Conservation (phyloP, 169 alveolate genomes). For the Cryptosporidium meleagridis region DNA sequence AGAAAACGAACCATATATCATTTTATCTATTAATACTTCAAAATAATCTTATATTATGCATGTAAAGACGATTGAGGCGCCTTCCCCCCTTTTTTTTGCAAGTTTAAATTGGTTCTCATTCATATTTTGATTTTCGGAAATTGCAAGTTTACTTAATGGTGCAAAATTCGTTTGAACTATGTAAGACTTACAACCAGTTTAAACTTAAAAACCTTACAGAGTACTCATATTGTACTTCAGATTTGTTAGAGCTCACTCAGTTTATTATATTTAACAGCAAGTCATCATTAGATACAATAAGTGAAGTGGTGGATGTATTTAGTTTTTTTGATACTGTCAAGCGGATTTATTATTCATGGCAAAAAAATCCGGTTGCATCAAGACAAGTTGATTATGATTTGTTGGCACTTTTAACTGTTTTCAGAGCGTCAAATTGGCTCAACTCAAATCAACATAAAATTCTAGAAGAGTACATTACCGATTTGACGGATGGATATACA, state of each 20-base stretch:
- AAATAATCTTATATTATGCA: background rate
- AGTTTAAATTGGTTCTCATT: background rate
- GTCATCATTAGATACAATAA: conserved; percentile 25
- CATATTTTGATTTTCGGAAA: background rate
- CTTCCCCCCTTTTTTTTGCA: background rate
- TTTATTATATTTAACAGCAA: conserved; percentile 28
- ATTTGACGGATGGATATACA: conserved; percentile 71
- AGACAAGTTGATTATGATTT: conserved; percentile 58
- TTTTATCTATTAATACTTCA: conserved; percentile 8
- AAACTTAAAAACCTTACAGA: conserved; percentile 1
- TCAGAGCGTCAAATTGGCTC: conserved; percentile 56
- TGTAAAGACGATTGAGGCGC: background rate
- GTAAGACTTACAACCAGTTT: conserved; percentile 9
- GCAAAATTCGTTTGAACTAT: background rate
- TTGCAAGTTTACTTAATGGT: background rate
- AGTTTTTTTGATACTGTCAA: conserved; percentile 36
- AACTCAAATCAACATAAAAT: conserved; percentile 13
- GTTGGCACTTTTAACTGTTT: conserved; percentile 37
- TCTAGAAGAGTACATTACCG: conserved; percentile 49
- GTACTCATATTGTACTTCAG: conserved; percentile 38
- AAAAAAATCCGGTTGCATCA: conserved; percentile 64
- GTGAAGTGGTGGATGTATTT: conserved; percentile 20
- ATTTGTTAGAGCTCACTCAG: conserved; percentile 34
- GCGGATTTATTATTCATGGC: conserved; percentile 40
- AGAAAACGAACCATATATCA: conserved; percentile 19